Base-by-base conservation (phyloP, 108 stramenopile species). In the Nitzschia putrida region DNA sequence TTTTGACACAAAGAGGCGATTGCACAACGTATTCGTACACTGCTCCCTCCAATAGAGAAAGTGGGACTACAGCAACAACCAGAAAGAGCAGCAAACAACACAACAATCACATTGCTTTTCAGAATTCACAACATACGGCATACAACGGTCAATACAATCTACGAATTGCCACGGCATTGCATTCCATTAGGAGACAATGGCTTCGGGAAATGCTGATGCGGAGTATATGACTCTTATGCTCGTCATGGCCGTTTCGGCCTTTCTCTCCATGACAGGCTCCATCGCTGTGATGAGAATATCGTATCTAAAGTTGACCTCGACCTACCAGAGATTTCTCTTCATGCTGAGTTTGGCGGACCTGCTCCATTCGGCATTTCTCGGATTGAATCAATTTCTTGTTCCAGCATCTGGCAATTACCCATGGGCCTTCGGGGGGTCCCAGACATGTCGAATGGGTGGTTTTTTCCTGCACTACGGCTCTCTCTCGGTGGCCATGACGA, bases 391-490 rank as follows among this genome's bases (percentile, higher is more conserved):
- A 22, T 42, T 74, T 8, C 40, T 74, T 7, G 39, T 74, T 25
- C 65, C 65, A 9, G 20, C 41, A 22, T 25, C 24, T 7, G 4
- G 20, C 37, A 18, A 21, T 14, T 64, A 18, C 11, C 44, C 21
- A 1, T 67, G 72, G 34, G 76, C 86, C 1, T 23, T 74, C 13
- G 89, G 89, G 0, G 86, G 72, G 16, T 22, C 40, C 0, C 63
- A 43, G 6, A 76, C 78, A 0, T 88, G 87, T 40, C 47, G 73
- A 3, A 72, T 74, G 22, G 61, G 61, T 9, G 89, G 89, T 26
- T 90, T 87, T 55, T 87, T 90, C 55, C 20, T 73, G 13, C 75
- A 80, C 43, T 72, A 82, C 38, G 77, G 59, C 0, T 52, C 73
- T 16, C 22, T 85, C 0, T 34, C 60, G 16, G 76, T 72, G 23